Base-by-base conservation (phyloP, 148 eudicot genomes). In the Rheum nobile region DNA sequence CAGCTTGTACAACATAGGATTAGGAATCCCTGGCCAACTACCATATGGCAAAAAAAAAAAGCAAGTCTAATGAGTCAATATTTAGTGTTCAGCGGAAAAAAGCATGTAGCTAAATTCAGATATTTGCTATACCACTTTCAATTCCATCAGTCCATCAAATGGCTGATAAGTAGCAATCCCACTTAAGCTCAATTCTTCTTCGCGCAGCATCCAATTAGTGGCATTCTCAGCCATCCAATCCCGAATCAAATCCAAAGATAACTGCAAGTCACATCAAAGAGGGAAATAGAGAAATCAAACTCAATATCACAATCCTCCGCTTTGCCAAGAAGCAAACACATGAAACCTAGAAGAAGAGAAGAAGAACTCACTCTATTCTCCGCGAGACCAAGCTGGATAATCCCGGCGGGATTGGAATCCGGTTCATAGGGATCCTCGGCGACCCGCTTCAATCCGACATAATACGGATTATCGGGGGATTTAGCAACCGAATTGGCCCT, bases 121-220 rank as follows among this genome's bases (percentile, higher is more conserved):
- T n/a, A 50, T 78, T 84, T n/a, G 57, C 2, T 14, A 8, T 84
- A 95, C 99, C 94, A 85, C 75, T 90, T 92, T 95, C 77, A 91
- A 79, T 69, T 85, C 88, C 87, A 79, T 76, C 55, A 85, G 52
- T 61, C 99, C 97, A 80, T 95, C 94, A 77, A 82, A 83, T 9
- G 99, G 96, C 80, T 86, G 97, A 81, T 90, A 95, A 1, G 91
- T 77, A 3, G 91, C 88, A 76, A 91, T 92, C 26, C 89, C 88
- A 70, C 87, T 80, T 21, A 85, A 81, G 35, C 79, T 78, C 79
- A 79, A 75, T 75, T 80, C 86, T 65, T 72, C 65, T 72, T 67
- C 79, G 3, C 61, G 79, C 61, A 32, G 73, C 77, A 93, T 75
- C 17, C 77, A 83, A 16, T 76, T 77, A 76, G 32, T 80, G 17